Evolutionary conservation across 129 eudicot species (phyloP).

Genomic region (Saposhnikovia divaricata): DNA sequence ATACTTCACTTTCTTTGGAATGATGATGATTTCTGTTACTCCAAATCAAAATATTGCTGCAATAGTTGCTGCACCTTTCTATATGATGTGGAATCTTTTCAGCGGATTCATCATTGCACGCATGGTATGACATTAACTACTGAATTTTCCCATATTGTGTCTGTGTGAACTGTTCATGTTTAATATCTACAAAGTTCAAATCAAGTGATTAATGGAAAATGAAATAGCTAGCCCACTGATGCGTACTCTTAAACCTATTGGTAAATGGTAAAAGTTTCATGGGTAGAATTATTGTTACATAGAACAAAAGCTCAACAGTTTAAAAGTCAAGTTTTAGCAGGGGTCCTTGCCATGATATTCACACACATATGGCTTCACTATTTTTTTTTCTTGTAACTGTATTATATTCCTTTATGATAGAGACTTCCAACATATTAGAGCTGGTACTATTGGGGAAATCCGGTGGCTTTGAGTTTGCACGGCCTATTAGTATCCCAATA

Average conservation of each 20-base stretch:
- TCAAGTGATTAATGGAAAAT: too few relatives aligned
- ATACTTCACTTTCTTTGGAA: constrained; percentile 86
- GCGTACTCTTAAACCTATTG: not conserved
- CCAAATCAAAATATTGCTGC: constrained; percentile 87
- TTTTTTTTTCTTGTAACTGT: too few relatives aligned
- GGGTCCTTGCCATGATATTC: not conserved
- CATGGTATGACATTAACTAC: constrained; percentile 38
- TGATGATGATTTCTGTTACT: constrained; percentile 78
- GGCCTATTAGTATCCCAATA: too few relatives aligned
- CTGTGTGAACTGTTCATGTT: not conserved
- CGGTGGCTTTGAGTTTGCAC: too few relatives aligned
- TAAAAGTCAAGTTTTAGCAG: not conserved
- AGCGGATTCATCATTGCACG: constrained; percentile 82
- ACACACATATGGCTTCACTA: not conserved
- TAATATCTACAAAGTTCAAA: not conserved
- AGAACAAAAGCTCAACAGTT: not conserved
- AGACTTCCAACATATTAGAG: too few relatives aligned
- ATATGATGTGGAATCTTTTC: constrained; percentile 91
- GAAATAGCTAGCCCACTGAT: not conserved
- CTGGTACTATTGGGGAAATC: too few relatives aligned
- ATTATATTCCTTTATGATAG: too few relatives aligned
- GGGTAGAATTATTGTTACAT: not conserved
- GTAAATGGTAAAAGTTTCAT: not conserved
- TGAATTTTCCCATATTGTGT: not conserved
- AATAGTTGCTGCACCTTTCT: constrained; percentile 77